Conservation (phyloP, 2,329 filamentous ascomycete species). For the Colletotrichum sojae region DNA sequence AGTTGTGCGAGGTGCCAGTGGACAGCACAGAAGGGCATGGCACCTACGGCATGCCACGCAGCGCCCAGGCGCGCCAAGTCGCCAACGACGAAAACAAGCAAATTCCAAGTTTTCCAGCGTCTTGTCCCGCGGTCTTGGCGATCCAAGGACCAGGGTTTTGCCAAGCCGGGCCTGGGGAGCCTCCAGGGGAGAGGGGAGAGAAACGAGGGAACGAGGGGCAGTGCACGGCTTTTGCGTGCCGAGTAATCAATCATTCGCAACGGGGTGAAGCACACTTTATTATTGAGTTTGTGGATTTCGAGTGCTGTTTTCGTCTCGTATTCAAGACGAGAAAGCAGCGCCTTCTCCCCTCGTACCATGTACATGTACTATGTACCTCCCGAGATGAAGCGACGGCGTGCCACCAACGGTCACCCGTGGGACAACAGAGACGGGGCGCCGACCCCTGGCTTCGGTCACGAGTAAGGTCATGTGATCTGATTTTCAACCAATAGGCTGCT, state of each 20-base stretch:
- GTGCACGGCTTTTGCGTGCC: slow-evolving; percentile 17
- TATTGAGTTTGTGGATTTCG: no score
- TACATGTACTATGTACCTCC: background rate
- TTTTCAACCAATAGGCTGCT: background rate
- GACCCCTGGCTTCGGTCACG: slow-evolving; percentile 15
- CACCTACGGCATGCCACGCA: slow-evolving; percentile 22
- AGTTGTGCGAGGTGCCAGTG: no score
- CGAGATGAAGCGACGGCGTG: slow-evolving; percentile 20
- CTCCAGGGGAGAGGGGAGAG: no score
- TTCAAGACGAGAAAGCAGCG: slow-evolving; percentile 5
- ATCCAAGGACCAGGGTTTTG: slow-evolving; percentile 25
- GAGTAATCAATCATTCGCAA: slow-evolving; percentile 8
- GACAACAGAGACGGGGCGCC: slow-evolving; percentile 16
- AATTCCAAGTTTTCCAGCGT: slow-evolving; percentile 40
- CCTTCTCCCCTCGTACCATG: background rate
- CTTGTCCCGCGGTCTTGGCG: slow-evolving; percentile 41
- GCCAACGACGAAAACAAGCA: slow-evolving; percentile 38
- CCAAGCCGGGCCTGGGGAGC: no score
- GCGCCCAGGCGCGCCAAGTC: slow-evolving; percentile 39
- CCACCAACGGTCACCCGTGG: slow-evolving; percentile 12
- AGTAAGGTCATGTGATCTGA: background rate
- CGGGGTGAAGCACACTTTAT: no score
- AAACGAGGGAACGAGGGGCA: background rate
- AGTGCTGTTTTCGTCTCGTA: slow-evolving; percentile 12
- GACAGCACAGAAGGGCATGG: background rate